Conservation (phyloP, 108 stramenopile genomes). For the Ochromonas danica region DNA sequence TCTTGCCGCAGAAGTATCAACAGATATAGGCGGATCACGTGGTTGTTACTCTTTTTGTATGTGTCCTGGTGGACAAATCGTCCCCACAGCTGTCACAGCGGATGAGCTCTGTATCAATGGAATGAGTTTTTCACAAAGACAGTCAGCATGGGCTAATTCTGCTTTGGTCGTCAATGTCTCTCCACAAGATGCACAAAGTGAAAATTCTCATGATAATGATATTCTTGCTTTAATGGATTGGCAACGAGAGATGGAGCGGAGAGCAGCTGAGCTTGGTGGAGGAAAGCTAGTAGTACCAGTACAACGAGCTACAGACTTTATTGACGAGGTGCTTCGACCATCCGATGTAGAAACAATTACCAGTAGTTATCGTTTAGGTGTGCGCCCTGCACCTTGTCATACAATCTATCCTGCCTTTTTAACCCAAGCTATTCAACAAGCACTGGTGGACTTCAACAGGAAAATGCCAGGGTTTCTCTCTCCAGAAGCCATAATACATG, state of each 20-base stretch:
- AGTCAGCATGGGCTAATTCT: slow-evolving; percentile 81
- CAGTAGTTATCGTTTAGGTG: slow-evolving; percentile 83
- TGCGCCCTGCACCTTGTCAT: slow-evolving; percentile 73
- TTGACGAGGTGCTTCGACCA: slow-evolving; percentile 44
- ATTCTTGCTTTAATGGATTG: background rate
- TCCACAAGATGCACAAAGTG: slow-evolving; percentile 69
- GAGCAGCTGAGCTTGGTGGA: slow-evolving; percentile 69
- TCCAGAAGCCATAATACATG: slow-evolving; percentile 77
- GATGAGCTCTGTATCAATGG: slow-evolving; percentile 88
- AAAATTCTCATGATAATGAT: slow-evolving; percentile 61
- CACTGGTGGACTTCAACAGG: slow-evolving; percentile 69
- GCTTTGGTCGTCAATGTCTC: slow-evolving; percentile 84
- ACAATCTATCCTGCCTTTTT: slow-evolving; percentile 77
- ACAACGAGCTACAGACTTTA: slow-evolving; percentile 83
- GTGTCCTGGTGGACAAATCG: slow-evolving; percentile 84
- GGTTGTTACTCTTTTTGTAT: slow-evolving; percentile 70
- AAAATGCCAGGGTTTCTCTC: slow-evolving; percentile 77
- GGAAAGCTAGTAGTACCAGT: slow-evolving; percentile 81
- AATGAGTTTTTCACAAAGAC: slow-evolving; percentile 84
- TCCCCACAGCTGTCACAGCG: slow-evolving; percentile 76
- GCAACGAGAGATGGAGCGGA: slow-evolving; percentile 78
- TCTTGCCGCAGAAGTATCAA: slow-evolving; percentile 68
- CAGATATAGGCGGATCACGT: background rate
- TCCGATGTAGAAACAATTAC: slow-evolving; percentile 58
- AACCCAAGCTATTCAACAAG: slow-evolving; percentile 66